Evolutionary conservation across 441 rosid genomes (phyloP), one percentile per base, ranked within the genome.

Genomic region (Cnidoscolus chayamansa): DNA sequence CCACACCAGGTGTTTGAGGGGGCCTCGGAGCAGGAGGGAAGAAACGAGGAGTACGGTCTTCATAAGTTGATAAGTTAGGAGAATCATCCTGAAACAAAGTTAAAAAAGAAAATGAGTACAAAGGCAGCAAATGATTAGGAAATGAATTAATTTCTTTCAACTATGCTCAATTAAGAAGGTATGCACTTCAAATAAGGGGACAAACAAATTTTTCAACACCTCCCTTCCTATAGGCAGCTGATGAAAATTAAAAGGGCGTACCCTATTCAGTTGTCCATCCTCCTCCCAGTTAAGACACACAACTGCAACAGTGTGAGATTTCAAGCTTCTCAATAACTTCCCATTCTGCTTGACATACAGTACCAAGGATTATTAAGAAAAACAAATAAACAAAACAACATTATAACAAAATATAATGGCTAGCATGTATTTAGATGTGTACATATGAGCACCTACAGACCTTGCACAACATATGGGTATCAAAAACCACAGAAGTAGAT

Each of bases 251-350:
- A 25, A 71, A 73, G 71, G 20, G 30, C 83, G 70, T 81, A 89
- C 93, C 55, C 61, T 80, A 53, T 72, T 76, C 58, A 76, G 68
- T 48, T 87, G 85, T 60, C 87, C 85, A 56, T 94, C 96, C 81
- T 90, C 95, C 86, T 86, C 97, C 98, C 98, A 91, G 75, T 90
- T 83, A 77, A 94, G 96, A 82, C 91, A 89, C 66, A 90, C 87
- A 32, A 94, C 97, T 71, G 95, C 93, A 77, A 81, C 91, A 58
- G 77, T 54, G 76, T 94, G 98, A 30, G 91, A 87, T 80, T 85
- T 92, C 83, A 89, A 81, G 83, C 87, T 89, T 85, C 90, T 88
- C 78, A 91, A 79, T 75, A 86, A 71, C 79, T 87, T 91, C 66
- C 97, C 98, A 50, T 88, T 94, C 98, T 92, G 85, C 57, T 50